Conservation (phyloP, 768 basidiomycete species). For the Suillus spraguei region DNA sequence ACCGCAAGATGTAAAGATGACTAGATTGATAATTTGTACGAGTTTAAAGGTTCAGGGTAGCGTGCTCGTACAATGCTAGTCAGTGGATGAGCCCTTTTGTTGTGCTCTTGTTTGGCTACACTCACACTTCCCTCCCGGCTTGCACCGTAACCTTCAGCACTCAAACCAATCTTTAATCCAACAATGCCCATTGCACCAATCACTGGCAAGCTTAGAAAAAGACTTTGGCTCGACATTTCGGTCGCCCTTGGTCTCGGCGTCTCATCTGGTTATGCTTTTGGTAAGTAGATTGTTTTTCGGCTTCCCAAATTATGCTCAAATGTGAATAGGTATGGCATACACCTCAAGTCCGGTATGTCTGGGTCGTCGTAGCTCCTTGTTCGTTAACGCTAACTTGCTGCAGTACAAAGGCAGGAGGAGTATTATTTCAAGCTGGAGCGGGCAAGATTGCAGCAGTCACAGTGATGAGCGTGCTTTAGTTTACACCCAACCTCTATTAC, state of each 20-base stretch:
- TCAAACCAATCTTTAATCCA: slow-evolving; percentile 22
- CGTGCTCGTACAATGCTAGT: slow-evolving; percentile 5
- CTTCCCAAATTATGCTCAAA: slow-evolving; percentile 29
- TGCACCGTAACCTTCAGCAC: slow-evolving; percentile 28
- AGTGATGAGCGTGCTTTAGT: background rate
- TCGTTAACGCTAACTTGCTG: slow-evolving; percentile 17
- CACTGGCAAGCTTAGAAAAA: slow-evolving; percentile 91
- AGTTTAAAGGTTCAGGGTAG: background rate
- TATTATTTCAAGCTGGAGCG: slow-evolving; percentile 87
- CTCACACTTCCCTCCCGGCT: slow-evolving; percentile 23
- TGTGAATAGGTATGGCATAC: slow-evolving; percentile 72
- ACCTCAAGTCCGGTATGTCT: slow-evolving; percentile 71
- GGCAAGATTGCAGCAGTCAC: slow-evolving; percentile 35
- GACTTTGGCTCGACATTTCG: slow-evolving; percentile 84
- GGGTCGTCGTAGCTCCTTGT: background rate
- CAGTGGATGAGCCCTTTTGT: slow-evolving; percentile 26
- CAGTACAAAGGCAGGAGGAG: slow-evolving; percentile 83
- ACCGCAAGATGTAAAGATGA: slow-evolving; percentile 1
- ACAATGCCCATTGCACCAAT: slow-evolving; percentile 88
- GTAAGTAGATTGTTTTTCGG: slow-evolving; percentile 47
- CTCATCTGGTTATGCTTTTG: slow-evolving; percentile 79
- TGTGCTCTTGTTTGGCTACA: slow-evolving; percentile 34
- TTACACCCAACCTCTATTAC: background rate
- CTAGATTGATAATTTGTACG: slow-evolving; percentile 1
- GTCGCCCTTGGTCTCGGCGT: slow-evolving; percentile 77